These are phyloP conservation scores for Ophiostoma sp. DNA, from an alignment of 2,329 filamentous ascomycete species.

Conservation along the genomic window DNA sequence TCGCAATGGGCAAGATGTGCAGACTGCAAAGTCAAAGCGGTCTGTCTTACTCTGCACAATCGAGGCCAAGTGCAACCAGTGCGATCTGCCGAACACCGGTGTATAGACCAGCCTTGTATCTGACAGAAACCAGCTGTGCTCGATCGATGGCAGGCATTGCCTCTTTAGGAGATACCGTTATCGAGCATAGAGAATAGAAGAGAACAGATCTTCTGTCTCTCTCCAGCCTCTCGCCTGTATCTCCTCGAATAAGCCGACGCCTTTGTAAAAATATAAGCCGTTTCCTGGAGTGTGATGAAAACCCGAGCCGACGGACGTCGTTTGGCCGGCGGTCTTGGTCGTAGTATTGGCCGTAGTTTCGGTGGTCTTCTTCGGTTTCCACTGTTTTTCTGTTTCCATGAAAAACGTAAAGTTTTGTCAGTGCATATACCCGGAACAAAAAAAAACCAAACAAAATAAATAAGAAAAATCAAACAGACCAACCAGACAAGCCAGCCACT, in stretches of 20 bases:
- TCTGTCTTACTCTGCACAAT: not conserved
- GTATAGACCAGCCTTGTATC: not conserved
- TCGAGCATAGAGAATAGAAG: not conserved
- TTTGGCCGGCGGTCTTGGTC: not conserved
- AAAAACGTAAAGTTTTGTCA: not conserved
- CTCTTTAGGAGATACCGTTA: not conserved
- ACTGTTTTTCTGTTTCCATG: not conserved
- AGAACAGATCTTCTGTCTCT: too few relatives aligned
- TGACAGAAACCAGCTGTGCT: too few relatives aligned
- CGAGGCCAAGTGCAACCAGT: not conserved
- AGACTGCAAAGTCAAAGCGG: not conserved
- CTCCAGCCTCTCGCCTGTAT: not conserved
- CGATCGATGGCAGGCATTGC: not conserved
- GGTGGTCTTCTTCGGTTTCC: not conserved
- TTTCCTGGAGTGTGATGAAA: not conserved
- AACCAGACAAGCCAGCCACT: not conserved
- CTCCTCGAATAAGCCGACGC: not conserved
- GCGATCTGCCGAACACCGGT: too few relatives aligned
- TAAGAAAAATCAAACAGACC: constrained; percentile 1
- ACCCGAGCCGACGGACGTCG: not conserved
- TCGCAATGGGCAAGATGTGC: not conserved
- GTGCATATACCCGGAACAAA: not conserved
- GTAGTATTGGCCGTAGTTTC: not conserved
- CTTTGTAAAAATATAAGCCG: not conserved
- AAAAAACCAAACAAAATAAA: not conserved